Evolutionary conservation across 345 rosid species (phyloP).

Genomic region (Fremontodendron californicum): DNA sequence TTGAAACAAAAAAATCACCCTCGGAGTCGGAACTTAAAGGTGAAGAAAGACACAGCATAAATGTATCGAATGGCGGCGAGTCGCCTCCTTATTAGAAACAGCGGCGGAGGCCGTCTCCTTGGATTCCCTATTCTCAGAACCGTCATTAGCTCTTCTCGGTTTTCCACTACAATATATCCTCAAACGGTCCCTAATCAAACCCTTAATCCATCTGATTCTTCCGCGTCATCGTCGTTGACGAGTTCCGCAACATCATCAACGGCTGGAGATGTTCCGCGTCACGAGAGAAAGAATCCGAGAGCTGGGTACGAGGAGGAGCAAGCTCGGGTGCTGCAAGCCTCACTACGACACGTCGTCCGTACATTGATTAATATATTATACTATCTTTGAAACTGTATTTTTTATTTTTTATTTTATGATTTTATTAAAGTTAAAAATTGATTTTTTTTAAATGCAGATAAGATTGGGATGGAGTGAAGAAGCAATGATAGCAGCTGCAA

Average conservation of each 20-base stretch:
- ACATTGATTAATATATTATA: background rate
- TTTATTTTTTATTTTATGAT: background rate
- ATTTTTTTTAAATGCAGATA: slow-evolving; percentile 30
- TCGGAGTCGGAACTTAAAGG: background rate
- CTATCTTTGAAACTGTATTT: background rate
- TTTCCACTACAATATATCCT: slow-evolving; percentile 33
- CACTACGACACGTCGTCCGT: slow-evolving; percentile 80
- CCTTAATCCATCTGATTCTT: slow-evolving; percentile 36
- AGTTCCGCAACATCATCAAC: slow-evolving; percentile 24
- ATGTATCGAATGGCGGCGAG: slow-evolving; percentile 68
- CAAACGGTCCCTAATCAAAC: slow-evolving; percentile 30
- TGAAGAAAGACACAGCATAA: background rate
- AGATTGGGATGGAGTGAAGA: slow-evolving; percentile 83
- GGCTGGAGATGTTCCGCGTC: slow-evolving; percentile 36
- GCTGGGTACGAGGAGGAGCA: slow-evolving; percentile 69
- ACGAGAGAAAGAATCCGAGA: slow-evolving; percentile 41
- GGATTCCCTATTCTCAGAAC: slow-evolving; percentile 23
- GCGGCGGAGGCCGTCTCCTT: slow-evolving; percentile 18
- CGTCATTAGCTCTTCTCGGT: slow-evolving; percentile 23
- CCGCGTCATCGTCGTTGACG: slow-evolving; percentile 23
- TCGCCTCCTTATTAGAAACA: slow-evolving; percentile 29
- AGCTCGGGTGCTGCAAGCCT: slow-evolving; percentile 68
- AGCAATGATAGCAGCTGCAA: slow-evolving; percentile 90
- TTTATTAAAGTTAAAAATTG: background rate
- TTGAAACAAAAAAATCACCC: no score